Conservation (phyloP, 1,284 basidiomycete genomes). For the Limonomyces culmigenus region DNA sequence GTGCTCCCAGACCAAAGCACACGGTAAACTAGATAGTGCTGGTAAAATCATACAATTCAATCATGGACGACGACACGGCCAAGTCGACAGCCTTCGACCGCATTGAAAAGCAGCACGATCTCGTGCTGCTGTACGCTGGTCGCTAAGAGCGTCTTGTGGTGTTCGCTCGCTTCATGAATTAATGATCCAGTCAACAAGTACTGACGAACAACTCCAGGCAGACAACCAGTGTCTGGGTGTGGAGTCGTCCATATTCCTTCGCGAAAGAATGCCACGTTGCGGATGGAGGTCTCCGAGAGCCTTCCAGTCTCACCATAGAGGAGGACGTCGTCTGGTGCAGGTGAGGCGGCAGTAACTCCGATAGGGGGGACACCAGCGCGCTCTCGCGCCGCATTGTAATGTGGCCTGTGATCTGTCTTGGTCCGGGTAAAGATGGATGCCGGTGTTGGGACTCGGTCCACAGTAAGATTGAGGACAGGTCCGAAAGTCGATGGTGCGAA, state of each 20-base stretch:
- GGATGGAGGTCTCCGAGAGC: conserved; percentile 49
- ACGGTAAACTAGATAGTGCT: too few species aligned
- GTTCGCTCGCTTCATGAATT: conserved; percentile 29
- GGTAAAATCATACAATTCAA: conserved; percentile 15
- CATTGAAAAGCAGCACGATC: conserved; percentile 52
- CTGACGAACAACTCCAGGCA: conserved; percentile 49
- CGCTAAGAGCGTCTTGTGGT: conserved; percentile 21
- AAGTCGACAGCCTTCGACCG: conserved; percentile 46
- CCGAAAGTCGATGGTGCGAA: conserved; percentile 6
- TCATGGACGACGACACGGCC: background rate
- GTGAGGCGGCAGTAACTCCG: conserved; percentile 8
- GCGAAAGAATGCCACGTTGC: conserved; percentile 50
- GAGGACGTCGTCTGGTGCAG: conserved; percentile 32
- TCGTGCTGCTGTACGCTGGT: conserved; percentile 35
- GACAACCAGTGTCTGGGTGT: conserved; percentile 34
- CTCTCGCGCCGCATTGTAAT: conserved; percentile 42
- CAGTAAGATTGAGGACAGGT: conserved; percentile 22
- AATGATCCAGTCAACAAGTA: conserved; percentile 47
- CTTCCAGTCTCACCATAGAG: conserved; percentile 32
- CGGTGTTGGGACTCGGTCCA: conserved; percentile 37
- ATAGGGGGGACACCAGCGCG: conserved; percentile 28
- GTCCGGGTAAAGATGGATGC: conserved; percentile 40
- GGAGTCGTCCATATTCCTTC: conserved; percentile 48
- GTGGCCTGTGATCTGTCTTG: conserved; percentile 46
- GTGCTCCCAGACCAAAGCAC: too few species aligned